Evolutionary conservation across 495 filamentous ascomycete species (phyloP).

Genomic region (Neurospora tetrasperma): DNA sequence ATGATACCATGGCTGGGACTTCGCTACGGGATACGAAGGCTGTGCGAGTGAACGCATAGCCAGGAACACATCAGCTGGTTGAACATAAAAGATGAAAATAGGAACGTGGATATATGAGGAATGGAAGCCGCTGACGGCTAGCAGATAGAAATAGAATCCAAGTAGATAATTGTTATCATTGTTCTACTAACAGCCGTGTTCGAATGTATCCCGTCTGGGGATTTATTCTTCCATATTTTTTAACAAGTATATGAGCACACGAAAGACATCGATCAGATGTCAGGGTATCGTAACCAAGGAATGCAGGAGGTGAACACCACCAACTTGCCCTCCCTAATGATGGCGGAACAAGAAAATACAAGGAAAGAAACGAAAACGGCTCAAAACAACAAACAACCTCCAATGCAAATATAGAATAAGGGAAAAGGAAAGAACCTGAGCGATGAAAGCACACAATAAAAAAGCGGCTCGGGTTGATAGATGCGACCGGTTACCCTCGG

Average conservation of each 20-base stretch:
- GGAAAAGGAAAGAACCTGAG: background rate
- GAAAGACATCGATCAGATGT: background rate
- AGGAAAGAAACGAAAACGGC: background rate
- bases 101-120: background rate
- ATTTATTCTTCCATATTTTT: background rate
- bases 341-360: background rate
- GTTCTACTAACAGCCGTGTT: background rate
- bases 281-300: background rate
- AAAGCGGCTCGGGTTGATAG: background rate
- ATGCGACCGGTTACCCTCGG: background rate
- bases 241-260: background rate
- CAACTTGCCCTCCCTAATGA: background rate
- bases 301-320: background rate
- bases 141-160: background rate
- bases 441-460: background rate
- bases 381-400: background rate
- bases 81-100: background rate
- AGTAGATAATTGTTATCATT: background rate
- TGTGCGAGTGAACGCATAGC: background rate
- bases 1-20: background rate
- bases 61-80: background rate
- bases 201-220: background rate
- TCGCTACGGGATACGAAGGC: background rate
- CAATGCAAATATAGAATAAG: background rate
- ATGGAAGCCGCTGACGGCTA: background rate